phyloP scores from a whole-genome alignment of 163 green algal genomes.

The Scenedesmus sp. region DNA sequence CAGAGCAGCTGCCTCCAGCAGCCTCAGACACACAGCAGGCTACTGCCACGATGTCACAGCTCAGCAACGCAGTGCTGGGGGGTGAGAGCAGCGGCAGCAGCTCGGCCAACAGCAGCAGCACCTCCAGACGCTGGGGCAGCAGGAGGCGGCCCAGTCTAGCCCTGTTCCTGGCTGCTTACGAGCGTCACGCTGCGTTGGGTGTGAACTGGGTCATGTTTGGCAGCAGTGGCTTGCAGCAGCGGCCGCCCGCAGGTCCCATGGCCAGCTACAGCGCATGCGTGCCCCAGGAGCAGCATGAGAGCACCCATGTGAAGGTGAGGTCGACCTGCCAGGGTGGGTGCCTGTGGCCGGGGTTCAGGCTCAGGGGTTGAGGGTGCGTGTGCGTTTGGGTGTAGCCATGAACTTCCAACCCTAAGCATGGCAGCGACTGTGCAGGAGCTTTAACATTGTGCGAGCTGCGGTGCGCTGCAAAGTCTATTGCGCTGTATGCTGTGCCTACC shows the following conservation, averaged over 20 bases:
- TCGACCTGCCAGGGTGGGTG: neutral
- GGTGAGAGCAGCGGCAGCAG: neutral
- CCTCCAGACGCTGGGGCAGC: neutral
- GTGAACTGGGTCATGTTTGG: conserved; percentile 60
- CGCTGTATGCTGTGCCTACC: too few species aligned
- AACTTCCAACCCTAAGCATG: too few species aligned
- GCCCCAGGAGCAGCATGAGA: conserved; percentile 27
- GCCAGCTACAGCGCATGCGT: conserved; percentile 47
- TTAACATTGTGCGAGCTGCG: too few species aligned
- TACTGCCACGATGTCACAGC: neutral
- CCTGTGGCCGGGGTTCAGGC: neutral
- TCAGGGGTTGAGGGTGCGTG: too few species aligned
- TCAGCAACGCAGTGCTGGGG: neutral
- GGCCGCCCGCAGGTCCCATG: conserved; percentile 5
- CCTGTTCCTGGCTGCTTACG: conserved; percentile 1
- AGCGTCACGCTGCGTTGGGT: conserved; percentile 41
- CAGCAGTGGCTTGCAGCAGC: conserved; percentile 32
- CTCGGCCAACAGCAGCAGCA: neutral
- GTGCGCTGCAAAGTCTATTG: too few species aligned
- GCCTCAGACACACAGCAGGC: neutral
- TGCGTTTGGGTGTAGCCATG: neutral
- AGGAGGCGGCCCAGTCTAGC: neutral
- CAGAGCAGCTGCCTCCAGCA: neutral
- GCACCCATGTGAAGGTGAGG: conserved; percentile 56
- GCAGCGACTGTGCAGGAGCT: too few species aligned